phyloP scores from a whole-genome alignment of 495 filamentous ascomycete species.

The Aspergillus coremiiformis region DNA sequence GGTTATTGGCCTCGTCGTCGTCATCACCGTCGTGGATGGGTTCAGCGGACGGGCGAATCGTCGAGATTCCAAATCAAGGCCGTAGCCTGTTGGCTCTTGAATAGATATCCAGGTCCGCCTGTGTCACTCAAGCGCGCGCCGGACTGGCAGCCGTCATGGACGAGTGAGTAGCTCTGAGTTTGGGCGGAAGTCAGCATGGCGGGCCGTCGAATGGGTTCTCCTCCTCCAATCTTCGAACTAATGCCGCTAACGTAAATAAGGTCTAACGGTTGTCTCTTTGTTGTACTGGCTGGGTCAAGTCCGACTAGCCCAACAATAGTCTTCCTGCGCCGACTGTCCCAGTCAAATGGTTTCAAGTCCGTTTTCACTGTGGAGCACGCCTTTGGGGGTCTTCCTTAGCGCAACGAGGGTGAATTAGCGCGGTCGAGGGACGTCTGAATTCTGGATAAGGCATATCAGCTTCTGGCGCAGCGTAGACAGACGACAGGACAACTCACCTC shows the following conservation, averaged over 20 bases:
- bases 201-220: neutral
- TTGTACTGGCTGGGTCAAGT: neutral
- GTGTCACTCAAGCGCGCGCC: neutral
- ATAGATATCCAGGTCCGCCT: neutral
- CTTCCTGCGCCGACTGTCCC: neutral
- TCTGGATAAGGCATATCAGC: neutral
- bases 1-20: neutral
- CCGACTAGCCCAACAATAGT: neutral
- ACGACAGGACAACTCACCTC: neutral
- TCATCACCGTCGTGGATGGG: neutral
- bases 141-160: neutral
- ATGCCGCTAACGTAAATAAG: neutral
- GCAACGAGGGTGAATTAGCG: neutral
- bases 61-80: neutral
- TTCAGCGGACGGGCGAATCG: neutral
- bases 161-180: neutral
- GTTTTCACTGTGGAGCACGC: neutral
- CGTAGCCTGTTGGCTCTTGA: neutral
- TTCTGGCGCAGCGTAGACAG: neutral
- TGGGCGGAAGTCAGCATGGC: slow-evolving; percentile 2
- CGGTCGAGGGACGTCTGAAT: neutral
- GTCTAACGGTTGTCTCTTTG: neutral
- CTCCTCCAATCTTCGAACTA: neutral
- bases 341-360: neutral
- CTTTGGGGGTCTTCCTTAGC: neutral